phyloP scores from a whole-genome alignment of 805 yeast genomes.

The Candida germanica region DNA sequence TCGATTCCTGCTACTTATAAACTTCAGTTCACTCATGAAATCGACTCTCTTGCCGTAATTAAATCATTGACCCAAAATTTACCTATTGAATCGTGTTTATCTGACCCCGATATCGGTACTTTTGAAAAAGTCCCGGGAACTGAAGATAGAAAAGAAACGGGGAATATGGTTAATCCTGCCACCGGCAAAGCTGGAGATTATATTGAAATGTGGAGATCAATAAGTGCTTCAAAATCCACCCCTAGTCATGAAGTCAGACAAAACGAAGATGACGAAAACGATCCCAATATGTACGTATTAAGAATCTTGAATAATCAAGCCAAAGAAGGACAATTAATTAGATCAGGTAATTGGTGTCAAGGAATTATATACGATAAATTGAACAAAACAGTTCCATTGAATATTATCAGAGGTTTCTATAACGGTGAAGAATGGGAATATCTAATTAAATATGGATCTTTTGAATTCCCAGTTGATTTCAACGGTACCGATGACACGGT shows the following conservation, averaged over 20 bases:
- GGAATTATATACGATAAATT: conserved; percentile 39
- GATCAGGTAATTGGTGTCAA: conserved; percentile 51
- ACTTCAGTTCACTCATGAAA: conserved; percentile 40
- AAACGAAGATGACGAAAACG: conserved; percentile 13
- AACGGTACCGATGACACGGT: conserved; percentile 13
- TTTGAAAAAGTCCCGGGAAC: conserved; percentile 38
- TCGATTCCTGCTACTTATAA: conserved; percentile 29
- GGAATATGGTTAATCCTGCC: conserved; percentile 45
- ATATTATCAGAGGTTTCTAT: conserved; percentile 24
- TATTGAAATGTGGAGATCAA: conserved; percentile 53
- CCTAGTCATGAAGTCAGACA: conserved; percentile 25
- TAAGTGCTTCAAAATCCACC: conserved; percentile 36
- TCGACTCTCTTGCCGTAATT: conserved; percentile 39
- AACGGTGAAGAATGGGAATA: conserved; percentile 20
- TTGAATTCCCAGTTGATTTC: conserved; percentile 24
- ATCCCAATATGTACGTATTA: conserved; percentile 18
- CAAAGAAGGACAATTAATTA: conserved; percentile 43
- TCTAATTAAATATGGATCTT: conserved; percentile 26
- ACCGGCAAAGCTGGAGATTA: conserved; percentile 43
- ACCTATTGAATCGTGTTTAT: conserved; percentile 26
- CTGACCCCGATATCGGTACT: conserved; percentile 44
- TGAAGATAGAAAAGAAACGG: conserved; percentile 47
- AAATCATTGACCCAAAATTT: conserved; percentile 25
- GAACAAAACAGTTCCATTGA: conserved; percentile 19
- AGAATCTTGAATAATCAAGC: conserved; percentile 16